Evolutionary conservation across 352 stramenopile genomes (phyloP), one percentile per base, ranked within the genome.

Genomic region (Phytophthora agathidicida): DNA sequence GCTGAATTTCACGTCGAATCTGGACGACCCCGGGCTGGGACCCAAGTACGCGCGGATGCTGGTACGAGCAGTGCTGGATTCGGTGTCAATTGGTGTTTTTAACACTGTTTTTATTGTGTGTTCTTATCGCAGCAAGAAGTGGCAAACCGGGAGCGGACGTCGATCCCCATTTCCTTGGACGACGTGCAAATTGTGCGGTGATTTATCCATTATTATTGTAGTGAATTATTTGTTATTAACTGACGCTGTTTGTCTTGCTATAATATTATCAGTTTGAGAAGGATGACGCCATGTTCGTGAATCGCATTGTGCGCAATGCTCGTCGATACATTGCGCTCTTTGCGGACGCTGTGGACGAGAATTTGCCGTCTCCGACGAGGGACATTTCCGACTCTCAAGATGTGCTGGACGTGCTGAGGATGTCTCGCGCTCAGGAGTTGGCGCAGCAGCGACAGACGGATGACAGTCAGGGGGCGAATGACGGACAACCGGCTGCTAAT

Each of bases 291-390:
- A 73, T 73, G 14, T 94, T 98, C 47, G 89, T 94, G 23, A 65
- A 73, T 5, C 93, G 90, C 44, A 91, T 98, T 42, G 48, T 85
- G 48, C 77, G 77, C 27, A 97, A 98, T 62, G 89, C 91, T 44
- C 68, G 82, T 6, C 75, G 92, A 19, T 98, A 97, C 77, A 80
- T 96, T 20, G 80, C 89, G 56, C 72, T 97, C 8, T 94, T 98
- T 32, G 75, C 83, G 0, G 83, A 96, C 54, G 91, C 88, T 10
- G 88, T 97, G 41, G 89, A 97, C 42, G 85, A 96, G 50, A 86
- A 91, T 44, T 61, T 97, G 11, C 89, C 90, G 8, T 51, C 86
- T 11, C 88, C 90, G 11, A 94, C 86, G 6, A 61, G 69, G 8
- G 89, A 96, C 46, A 91, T 94, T 16, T 86, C 81, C 14, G 73